Evolutionary conservation across 140 eudicot species (phyloP).

Genomic region (Erigeron philadelphicus): DNA sequence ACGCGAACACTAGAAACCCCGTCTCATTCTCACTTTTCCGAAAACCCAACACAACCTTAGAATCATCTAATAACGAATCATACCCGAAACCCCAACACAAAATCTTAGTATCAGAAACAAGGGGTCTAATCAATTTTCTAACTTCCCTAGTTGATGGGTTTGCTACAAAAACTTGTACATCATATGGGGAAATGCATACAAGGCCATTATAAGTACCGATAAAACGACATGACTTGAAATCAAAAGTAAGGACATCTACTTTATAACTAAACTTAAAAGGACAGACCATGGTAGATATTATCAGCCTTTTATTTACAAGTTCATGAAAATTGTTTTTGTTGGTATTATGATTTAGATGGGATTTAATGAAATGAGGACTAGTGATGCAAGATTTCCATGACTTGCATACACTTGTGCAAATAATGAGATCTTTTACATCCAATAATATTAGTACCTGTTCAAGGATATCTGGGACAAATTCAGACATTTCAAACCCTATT

Average conservation of each 20-base stretch:
- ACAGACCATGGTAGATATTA: neutral
- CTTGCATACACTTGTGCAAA: neutral
- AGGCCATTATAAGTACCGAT: neutral
- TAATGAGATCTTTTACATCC: neutral
- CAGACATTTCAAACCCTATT: neutral
- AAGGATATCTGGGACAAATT: neutral
- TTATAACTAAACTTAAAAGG: neutral
- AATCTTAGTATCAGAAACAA: neutral
- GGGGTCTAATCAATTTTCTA: neutral
- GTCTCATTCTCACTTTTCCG: neutral
- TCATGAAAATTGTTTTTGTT: neutral
- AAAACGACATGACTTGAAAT: neutral
- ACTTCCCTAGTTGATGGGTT: neutral
- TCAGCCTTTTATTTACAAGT: neutral
- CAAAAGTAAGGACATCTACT: neutral
- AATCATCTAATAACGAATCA: neutral
- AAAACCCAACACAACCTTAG: neutral
- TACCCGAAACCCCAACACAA: conserved; percentile 7
- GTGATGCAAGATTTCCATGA: conserved; percentile 1
- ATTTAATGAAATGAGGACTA: neutral
- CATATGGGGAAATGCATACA: neutral
- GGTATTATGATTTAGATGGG: neutral
- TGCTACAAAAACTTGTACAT: neutral
- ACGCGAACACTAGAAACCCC: neutral
- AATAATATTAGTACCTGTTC: neutral